Base-by-base conservation (phyloP, 257 asterid species). In the Solanum virginianum region DNA sequence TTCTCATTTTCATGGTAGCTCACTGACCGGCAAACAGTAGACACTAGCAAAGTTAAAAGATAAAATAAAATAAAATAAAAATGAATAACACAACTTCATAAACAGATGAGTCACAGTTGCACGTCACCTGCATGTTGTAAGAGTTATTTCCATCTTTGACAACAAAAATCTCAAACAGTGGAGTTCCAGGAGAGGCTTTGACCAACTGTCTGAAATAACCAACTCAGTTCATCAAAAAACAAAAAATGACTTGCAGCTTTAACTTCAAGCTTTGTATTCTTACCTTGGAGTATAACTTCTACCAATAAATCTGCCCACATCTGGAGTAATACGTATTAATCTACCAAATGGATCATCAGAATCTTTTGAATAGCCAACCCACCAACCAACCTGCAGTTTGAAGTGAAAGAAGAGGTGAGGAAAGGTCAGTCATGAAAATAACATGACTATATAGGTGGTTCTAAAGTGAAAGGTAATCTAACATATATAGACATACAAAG, bases 341-440 rank as follows among this genome's bases (percentile, higher is more conserved):
- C 92, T 96, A 85, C 99, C 99, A 88, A 95, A 96, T 83, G 98
- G 99, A 91, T 96, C 98, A 77, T 87, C 93, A 49, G 93, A 91
- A 85, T 95, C 95, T 89, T 93, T 94, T 32, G 98, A 91, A 87
- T 90, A 95, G 87, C 99, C 99, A 86, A 93, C 98, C 99, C 99
- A 96, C 99, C 99, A 96, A 83, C 99, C 99, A 88, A 95, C 95
- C 99, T 96, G 90, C 86, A 87, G 65, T 79, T 79, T 79, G 47
- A 54, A 51, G 84, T 26, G 82, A 49, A 74, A 84, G 59, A 54
- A 82, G 60, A 80, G 66, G 39, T 45, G 80, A 84, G 59, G 60
- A 32, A 82, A 77, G 39, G 85, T 12, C 54, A 13, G 41, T 45
- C 24, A 20, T 70, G 54, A 72, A 79, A 5, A 51, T 26, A 72